These are phyloP conservation scores for Neotropicomus parvogracilis DNA, from an alignment of 1,284 basidiomycete genomes.

Conservation along the genomic window DNA sequence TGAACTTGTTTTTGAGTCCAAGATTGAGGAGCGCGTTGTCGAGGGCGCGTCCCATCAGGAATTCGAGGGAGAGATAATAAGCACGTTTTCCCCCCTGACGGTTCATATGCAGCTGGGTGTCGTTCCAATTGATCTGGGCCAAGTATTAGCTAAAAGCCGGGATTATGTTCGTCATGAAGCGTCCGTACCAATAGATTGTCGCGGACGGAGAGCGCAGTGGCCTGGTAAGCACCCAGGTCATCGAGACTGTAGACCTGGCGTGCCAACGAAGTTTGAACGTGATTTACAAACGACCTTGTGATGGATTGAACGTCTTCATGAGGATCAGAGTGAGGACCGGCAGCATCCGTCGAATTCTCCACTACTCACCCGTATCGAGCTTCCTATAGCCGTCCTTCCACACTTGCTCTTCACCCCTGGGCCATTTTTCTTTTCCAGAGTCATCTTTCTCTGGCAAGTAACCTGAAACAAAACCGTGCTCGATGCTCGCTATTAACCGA, in stretches of 20 bases:
- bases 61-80: constrained; percentile 90
- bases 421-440: constrained; percentile 79
- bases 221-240: constrained; percentile 77
- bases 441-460: constrained; percentile 73
- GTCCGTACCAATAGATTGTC: constrained; percentile 75
- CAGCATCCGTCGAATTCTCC: neutral
- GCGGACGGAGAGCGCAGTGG: constrained; percentile 74
- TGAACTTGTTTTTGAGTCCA: constrained; percentile 73
- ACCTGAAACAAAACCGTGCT: constrained; percentile 40
- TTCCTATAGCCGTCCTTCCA: constrained; percentile 71
- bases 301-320: constrained; percentile 58
- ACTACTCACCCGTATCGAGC: constrained; percentile 52
- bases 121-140: constrained; percentile 71
- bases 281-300: constrained; percentile 77
- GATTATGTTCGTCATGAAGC: neutral
- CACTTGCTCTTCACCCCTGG: constrained; percentile 72
- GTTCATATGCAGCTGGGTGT: constrained; percentile 67
- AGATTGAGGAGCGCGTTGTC: constrained; percentile 90
- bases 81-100: constrained; percentile 76
- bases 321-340: constrained; percentile 1
- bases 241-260: constrained; percentile 87
- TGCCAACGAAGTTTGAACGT: constrained; percentile 84
- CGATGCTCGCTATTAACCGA: neutral
- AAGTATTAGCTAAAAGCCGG: neutral
- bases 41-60: constrained; percentile 84